phyloP scores from a whole-genome alignment of 345 rosid genomes.

The Clarkia xantiana region DNA sequence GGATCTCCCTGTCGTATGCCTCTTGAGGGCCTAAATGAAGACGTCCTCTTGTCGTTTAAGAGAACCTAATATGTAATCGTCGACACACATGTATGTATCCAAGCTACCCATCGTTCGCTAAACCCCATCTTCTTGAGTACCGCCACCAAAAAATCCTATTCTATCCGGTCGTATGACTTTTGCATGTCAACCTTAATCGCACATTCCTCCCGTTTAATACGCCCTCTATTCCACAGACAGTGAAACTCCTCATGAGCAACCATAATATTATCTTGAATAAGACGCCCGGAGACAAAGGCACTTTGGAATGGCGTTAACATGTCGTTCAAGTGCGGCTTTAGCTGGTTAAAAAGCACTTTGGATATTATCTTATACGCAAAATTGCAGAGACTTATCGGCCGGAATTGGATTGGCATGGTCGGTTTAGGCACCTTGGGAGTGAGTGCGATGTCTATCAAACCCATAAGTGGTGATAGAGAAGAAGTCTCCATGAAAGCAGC shows the following conservation, averaged over 20 bases:
- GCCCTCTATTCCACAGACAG: too few relatives aligned
- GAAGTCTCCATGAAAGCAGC: too few relatives aligned
- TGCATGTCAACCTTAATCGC: not conserved
- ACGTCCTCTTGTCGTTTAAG: too few relatives aligned
- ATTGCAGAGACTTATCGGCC: not conserved
- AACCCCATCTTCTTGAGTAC: too few relatives aligned
- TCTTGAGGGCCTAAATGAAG: too few relatives aligned
- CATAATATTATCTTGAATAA: not conserved
- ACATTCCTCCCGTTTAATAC: not conserved
- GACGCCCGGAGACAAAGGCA: not conserved
- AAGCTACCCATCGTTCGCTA: not conserved
- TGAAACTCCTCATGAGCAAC: slow-evolving; percentile 1
- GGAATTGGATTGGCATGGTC: too few relatives aligned
- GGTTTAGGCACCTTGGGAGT: too few relatives aligned
- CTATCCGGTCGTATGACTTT: not conserved
- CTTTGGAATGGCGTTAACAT: not conserved
- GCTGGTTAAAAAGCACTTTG: not conserved
- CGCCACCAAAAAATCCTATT: too few relatives aligned
- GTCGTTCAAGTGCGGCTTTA: not conserved
- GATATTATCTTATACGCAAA: not conserved
- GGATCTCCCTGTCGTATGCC: too few relatives aligned
- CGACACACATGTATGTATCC: not conserved
- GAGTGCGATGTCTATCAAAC: too few relatives aligned
- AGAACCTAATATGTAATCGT: not conserved
- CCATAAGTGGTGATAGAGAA: too few relatives aligned